Evolutionary conservation across 306 rosid species (phyloP), one percentile per base, ranked within the genome.

Genomic region (Vigna mungo): DNA sequence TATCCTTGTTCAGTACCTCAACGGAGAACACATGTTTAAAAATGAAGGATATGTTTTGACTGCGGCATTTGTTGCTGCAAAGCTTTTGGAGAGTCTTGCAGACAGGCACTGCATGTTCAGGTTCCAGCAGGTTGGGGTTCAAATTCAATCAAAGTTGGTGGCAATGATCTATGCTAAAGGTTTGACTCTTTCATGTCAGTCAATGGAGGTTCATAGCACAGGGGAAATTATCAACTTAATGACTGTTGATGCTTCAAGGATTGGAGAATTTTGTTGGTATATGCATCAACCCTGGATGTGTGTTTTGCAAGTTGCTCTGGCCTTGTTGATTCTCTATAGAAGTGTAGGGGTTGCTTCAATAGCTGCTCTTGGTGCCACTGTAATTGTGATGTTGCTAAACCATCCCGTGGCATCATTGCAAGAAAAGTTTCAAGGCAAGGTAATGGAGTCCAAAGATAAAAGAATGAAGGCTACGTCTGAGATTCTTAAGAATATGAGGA

Each of bases 381-480:
- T 94, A 70, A 0, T 82, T 39, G 79, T 92, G 43, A 89, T 94
- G 98, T 58, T 90, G 81, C 74, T 85, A 48, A 94, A 92, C 85
- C 48, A 84, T 71, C 98, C 97, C 12, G 36, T 92, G 83, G 90
- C 85, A 56, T 88, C 87, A 78, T 62, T 84, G 81, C 89, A 88
- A 71, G 89, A 92, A 76, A 87, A 84, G 79, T 92, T 77, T 64
- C 98, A 94, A 58, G 77, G 58, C 15, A 92, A 94, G 91, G 65
- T 94, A 47, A 94, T 94, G 98, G 86, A 87, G 41, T 90, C 90
- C 54, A 94, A 94, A 77, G 98, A 94, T 73, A 78, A 15, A 21
- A 85, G 98, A 86, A 94, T 94, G 98, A 91, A 94, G 84, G 86
- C 79, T 3, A 94, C 91, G 0, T 85, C 94, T 1, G 98, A 94